Conservation (phyloP, 106 monocot species). For the Xerophyta viscosa region DNA sequence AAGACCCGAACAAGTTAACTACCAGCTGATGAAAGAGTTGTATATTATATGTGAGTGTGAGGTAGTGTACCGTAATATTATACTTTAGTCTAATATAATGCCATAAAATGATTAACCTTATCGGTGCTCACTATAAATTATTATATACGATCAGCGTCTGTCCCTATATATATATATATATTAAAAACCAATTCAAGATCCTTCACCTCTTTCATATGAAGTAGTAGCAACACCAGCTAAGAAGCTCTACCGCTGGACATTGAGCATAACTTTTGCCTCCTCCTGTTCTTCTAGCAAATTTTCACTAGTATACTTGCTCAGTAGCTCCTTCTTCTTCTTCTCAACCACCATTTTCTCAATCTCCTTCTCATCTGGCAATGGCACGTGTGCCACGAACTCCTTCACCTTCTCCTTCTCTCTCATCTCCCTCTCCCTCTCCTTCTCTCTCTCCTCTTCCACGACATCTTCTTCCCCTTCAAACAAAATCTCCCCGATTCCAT, state of each 20-base stretch:
- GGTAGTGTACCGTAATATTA: too few relatives aligned
- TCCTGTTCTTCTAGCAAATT: constrained; percentile 59
- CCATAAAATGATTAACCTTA: too few relatives aligned
- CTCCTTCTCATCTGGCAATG: constrained; percentile 83
- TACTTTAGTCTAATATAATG: too few relatives aligned
- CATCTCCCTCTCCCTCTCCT: constrained; percentile 40
- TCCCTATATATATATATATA: too few relatives aligned
- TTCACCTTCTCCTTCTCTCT: constrained; percentile 30
- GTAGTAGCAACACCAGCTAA: too few relatives aligned
- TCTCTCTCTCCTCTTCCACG: constrained; percentile 73
- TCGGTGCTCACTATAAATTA: too few relatives aligned
- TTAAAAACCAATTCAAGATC: too few relatives aligned
- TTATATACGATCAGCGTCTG: too few relatives aligned
- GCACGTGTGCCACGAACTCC: constrained; percentile 90
- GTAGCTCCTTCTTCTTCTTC: constrained; percentile 87
- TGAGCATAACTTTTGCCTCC: constrained; percentile 88
- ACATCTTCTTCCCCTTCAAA: constrained; percentile 93
- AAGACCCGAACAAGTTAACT: too few relatives aligned
- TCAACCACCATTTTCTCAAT: constrained; percentile 91
- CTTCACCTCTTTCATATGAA: too few relatives aligned
- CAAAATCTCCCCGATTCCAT: constrained; percentile 37
- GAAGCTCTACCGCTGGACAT: constrained; percentile 44
- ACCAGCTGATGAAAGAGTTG: too few relatives aligned
- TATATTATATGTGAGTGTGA: too few relatives aligned
- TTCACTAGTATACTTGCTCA: constrained; percentile 81